phyloP scores from a whole-genome alignment of 805 yeast genomes.

The Nakazawaea anatomiae region DNA sequence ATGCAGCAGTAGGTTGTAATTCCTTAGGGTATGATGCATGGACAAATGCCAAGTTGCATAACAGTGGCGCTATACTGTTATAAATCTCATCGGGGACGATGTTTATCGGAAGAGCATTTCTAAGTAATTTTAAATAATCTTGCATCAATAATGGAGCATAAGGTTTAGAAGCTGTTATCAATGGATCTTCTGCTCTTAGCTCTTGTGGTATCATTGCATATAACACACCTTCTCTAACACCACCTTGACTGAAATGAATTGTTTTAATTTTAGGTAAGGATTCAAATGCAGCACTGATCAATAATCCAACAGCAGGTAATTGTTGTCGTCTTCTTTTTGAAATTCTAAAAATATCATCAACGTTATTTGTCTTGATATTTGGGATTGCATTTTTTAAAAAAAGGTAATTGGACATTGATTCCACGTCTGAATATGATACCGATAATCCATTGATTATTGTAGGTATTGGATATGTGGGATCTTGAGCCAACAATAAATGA shows the following conservation, averaged over 20 bases:
- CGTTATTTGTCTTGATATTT: constrained; percentile 20
- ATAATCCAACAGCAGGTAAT: constrained; percentile 62
- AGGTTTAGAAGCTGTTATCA: constrained; percentile 62
- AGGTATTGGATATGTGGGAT: constrained; percentile 59
- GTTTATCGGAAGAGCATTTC: constrained; percentile 48
- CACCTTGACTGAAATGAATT: constrained; percentile 69
- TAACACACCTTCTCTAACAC: constrained; percentile 70
- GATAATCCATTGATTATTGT: constrained; percentile 67
- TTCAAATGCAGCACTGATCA: constrained; percentile 57
- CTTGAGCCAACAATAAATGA: constrained; percentile 43
- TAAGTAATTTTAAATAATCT: constrained; percentile 47
- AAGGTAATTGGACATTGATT: constrained; percentile 43
- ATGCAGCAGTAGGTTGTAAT: constrained; percentile 67
- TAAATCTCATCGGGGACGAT: constrained; percentile 50
- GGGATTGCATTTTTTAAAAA: constrained; percentile 45
- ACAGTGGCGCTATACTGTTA: constrained; percentile 59
- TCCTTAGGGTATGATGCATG: constrained; percentile 76
- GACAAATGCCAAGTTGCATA: constrained; percentile 69
- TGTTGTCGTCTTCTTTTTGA: constrained; percentile 62
- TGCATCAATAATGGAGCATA: constrained; percentile 63
- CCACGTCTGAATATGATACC: constrained; percentile 46
- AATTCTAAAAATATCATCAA: constrained; percentile 51
- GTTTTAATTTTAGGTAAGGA: constrained; percentile 55
- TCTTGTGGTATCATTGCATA: constrained; percentile 55
- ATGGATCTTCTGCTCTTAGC: constrained; percentile 61